Conservation (phyloP, 1,284 basidiomycete species). For the Phaffia rhodozyma region DNA sequence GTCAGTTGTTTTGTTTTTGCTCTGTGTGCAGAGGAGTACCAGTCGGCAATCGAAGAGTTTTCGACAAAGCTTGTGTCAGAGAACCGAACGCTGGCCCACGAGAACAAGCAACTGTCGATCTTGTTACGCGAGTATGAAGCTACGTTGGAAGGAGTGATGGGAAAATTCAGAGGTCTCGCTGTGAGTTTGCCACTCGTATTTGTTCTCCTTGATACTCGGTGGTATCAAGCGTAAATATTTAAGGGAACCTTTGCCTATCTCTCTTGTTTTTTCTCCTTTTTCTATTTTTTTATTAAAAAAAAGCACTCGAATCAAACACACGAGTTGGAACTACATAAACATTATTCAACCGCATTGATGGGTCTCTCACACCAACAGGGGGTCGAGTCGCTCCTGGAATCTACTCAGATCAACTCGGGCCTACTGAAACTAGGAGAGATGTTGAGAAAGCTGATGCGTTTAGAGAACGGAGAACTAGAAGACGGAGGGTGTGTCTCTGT, state of each 20-base stretch:
- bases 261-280: not conserved
- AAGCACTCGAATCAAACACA: conserved; percentile 86
- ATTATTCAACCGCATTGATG: conserved; percentile 75
- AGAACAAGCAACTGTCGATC: conserved; percentile 82
- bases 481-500: not conserved
- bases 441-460: conserved; percentile 10
- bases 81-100: conserved; percentile 80
- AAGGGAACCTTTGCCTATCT: not conserved
- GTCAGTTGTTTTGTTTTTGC: not conserved
- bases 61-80: conserved; percentile 86
- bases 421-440: conserved; percentile 2
- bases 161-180: conserved; percentile 83
- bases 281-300: not conserved
- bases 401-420: conserved; percentile 2
- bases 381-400: conserved; percentile 7
- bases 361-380: conserved; percentile 12
- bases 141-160: conserved; percentile 92
- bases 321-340: conserved; percentile 72
- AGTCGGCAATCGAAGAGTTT: conserved; percentile 78
- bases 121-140: conserved; percentile 89
- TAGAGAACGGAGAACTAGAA: conserved; percentile 10
- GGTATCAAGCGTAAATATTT: not conserved
- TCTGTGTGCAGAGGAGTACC: conserved; percentile 60
- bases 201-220: not conserved
- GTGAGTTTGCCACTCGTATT: conserved; percentile 44